phyloP scores from a whole-genome alignment of 108 stramenopile genomes.

The Cylindrotheca closterium region DNA sequence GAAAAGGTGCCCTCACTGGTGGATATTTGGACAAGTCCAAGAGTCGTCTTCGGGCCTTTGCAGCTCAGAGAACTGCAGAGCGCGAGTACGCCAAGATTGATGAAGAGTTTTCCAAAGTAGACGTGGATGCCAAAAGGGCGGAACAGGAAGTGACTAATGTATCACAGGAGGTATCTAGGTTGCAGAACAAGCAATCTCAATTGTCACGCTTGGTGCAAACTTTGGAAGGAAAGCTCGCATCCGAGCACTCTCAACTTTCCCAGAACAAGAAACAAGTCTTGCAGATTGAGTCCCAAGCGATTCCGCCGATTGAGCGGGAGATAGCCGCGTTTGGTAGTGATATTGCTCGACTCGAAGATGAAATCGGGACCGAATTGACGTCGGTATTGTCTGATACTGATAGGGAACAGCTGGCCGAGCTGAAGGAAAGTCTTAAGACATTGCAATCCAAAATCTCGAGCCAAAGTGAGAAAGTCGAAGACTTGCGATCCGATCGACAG shows the following conservation, averaged over 20 bases:
- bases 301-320: constrained; percentile 63
- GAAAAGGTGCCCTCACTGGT: constrained; percentile 91
- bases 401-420: constrained; percentile 43
- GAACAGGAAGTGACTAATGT: constrained; percentile 71
- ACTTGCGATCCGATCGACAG: constrained; percentile 59
- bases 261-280: constrained; percentile 63
- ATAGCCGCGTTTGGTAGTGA: constrained; percentile 64
- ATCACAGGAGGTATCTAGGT: constrained; percentile 64
- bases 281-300: constrained; percentile 60
- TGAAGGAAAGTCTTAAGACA: constrained; percentile 46
- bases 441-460: constrained; percentile 62
- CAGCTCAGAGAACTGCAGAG: constrained; percentile 49
- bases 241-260: constrained; percentile 40
- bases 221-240: constrained; percentile 55
- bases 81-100: constrained; percentile 41
- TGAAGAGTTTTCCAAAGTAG: constrained; percentile 44
- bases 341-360: constrained; percentile 68
- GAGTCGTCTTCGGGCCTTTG: constrained; percentile 68
- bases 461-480: constrained; percentile 64
- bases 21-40: constrained; percentile 83
- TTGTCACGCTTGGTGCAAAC: constrained; percentile 54
- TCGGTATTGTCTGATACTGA: constrained; percentile 66
- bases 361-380: constrained; percentile 84
- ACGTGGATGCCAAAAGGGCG: constrained; percentile 48
- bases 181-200: constrained; percentile 76